phyloP scores from a whole-genome alignment of 1,139 yeast species.

The Nakaseomyces uthaithaninus region DNA sequence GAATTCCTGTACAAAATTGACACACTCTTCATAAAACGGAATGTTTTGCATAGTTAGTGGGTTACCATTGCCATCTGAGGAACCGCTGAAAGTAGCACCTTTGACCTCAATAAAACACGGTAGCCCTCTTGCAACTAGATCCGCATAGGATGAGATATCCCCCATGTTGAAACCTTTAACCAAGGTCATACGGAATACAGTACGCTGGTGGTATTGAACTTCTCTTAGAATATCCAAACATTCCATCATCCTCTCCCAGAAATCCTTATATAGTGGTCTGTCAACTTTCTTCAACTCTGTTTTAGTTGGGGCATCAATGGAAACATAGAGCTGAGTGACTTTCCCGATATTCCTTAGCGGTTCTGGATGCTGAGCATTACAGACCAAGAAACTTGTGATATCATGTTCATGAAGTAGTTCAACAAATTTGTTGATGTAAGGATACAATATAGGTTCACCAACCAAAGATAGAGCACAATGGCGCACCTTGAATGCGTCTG shows the following conservation, averaged over 20 bases:
- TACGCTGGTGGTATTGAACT: constrained; percentile 69
- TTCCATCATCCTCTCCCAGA: constrained; percentile 79
- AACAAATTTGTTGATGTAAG: constrained; percentile 79
- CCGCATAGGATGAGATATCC: constrained; percentile 80
- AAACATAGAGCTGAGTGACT: constrained; percentile 85
- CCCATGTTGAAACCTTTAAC: constrained; percentile 89
- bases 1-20: constrained; percentile 57
- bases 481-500: constrained; percentile 79
- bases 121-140: constrained; percentile 68
- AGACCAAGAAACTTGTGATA: constrained; percentile 80
- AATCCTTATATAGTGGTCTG: constrained; percentile 81
- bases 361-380: constrained; percentile 94
- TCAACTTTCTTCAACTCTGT: constrained; percentile 74
- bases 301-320: constrained; percentile 87
- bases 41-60: constrained; percentile 92
- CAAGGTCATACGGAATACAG: constrained; percentile 82
- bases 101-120: constrained; percentile 90
- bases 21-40: constrained; percentile 89
- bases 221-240: constrained; percentile 76
- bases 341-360: constrained; percentile 58
- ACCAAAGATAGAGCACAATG: constrained; percentile 91
- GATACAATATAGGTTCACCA: constrained; percentile 92
- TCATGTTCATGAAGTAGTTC: constrained; percentile 67
- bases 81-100: constrained; percentile 92
- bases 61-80: constrained; percentile 70